Conservation (phyloP, 2,329 filamentous ascomycete species). For the Phialophora verrucosa region DNA sequence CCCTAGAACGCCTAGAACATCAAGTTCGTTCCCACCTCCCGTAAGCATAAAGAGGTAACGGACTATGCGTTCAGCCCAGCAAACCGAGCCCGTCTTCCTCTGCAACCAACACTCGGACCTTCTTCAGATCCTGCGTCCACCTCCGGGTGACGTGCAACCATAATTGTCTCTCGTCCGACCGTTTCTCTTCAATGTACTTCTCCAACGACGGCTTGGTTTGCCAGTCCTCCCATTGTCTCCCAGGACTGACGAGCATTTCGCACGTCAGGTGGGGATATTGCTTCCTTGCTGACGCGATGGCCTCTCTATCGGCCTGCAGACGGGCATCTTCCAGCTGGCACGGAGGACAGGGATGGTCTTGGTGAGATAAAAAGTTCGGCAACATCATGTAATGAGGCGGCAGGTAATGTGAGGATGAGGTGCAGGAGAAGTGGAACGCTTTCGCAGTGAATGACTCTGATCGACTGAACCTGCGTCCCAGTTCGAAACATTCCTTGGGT, state of each 20-base stretch:
- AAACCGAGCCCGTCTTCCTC: constrained; percentile 39
- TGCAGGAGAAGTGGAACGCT: constrained; percentile 38
- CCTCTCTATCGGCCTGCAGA: constrained; percentile 31
- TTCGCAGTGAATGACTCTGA: constrained; percentile 28
- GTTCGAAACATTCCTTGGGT: constrained; percentile 31
- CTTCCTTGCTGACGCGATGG: constrained; percentile 27
- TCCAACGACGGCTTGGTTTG: constrained; percentile 37
- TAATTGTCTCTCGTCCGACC: constrained; percentile 38
- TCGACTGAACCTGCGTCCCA: constrained; percentile 27
- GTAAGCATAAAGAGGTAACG: neutral
- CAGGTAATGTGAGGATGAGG: constrained; percentile 33
- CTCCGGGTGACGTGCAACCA: constrained; percentile 38
- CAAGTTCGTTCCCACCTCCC: neutral
- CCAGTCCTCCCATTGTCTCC: constrained; percentile 36
- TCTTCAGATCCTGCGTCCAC: constrained; percentile 40
- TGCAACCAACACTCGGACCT: constrained; percentile 34
- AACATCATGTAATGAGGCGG: constrained; percentile 37
- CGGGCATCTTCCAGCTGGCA: constrained; percentile 37
- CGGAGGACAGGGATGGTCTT: constrained; percentile 39
- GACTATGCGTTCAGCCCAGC: constrained; percentile 14
- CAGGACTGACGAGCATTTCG: constrained; percentile 38
- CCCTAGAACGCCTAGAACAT: constrained; percentile 10
- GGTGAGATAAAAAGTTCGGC: constrained; percentile 38
- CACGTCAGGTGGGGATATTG: constrained; percentile 37
- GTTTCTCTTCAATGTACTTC: constrained; percentile 38